Conservation (phyloP, 345 rosid genomes). For the Citrus maxima region DNA sequence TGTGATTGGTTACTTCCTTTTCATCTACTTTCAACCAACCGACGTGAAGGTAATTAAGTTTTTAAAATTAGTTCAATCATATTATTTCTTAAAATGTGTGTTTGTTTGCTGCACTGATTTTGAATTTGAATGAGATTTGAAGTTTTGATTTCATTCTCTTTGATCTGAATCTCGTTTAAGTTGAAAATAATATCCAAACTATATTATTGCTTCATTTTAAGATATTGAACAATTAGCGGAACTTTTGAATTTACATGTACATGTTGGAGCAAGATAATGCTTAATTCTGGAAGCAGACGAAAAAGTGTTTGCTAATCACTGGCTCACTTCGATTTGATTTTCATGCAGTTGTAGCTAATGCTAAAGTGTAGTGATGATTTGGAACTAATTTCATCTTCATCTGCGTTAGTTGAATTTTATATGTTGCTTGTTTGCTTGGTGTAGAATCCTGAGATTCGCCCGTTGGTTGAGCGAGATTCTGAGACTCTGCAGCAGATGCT, state of each 20-base stretch:
- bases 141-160: not conserved
- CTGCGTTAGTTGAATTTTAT: not conserved
- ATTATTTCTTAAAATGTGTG: not conserved
- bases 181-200: no score
- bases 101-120: not conserved
- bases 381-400: not conserved
- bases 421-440: slow-evolving; percentile 8
- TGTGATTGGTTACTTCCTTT: slow-evolving; percentile 66
- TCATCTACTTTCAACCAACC: slow-evolving; percentile 70
- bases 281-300: not conserved
- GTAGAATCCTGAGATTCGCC: slow-evolving; percentile 72
- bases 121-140: not conserved
- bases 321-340: not conserved
- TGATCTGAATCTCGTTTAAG: not conserved
- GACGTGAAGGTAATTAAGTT: slow-evolving; percentile 60
- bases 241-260: not conserved
- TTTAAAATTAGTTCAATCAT: not conserved
- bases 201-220: no score
- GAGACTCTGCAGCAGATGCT: slow-evolving; percentile 73
- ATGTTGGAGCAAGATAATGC: not conserved
- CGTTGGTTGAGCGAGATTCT: slow-evolving; percentile 72
- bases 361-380: not conserved
- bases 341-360: not conserved
- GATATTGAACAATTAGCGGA: not conserved
- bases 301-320: no score